Base-by-base conservation (phyloP, 2,329 filamentous ascomycete genomes). In the Orbilia ellipsospora region DNA sequence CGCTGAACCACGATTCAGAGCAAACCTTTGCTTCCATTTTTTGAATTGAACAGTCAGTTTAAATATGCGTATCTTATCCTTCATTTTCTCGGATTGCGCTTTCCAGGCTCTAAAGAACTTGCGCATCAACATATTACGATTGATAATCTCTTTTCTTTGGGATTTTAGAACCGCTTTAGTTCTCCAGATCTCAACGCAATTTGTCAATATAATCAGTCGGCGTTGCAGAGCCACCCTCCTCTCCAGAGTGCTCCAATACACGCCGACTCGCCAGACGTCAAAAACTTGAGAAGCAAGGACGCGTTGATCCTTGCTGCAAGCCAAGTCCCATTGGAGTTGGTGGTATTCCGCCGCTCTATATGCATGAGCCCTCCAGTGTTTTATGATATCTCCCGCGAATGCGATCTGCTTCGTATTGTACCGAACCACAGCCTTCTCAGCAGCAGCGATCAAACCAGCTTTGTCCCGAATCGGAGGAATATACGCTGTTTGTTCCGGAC, bases 91-190 rank as follows among this genome's bases (percentile, higher is more conserved):
- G 12, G 73, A 16, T 12, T 76, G 73, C 15, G 31, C 61, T 44
- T 70, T 45, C 73, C 73, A 76, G 2, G 73, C 73, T 26, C 60
- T 45, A 18, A 76, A 76, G 18, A 65, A 54, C 31, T 70, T 76
- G 31, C 66, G 64, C 73, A 70, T 76, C 54, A 76, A 56, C 61
- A 76, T 69, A 56, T 70, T 70, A 40, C 61, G 59, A 45, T 76
- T 57, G 18, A 76, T 62, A 12, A 23, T 66, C 12, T 63, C 65
- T 52, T 70, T 69, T n/a, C 59, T 54, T 40, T 65, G 52, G 12
- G 60, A 65, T 60, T 69, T 76, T 16, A 62, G 23, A 18, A 65
- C 36, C 4, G 73, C 66, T 28, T 76, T 76, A 13, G 36, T 28
- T 40, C 60, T 76, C 73, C 73, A 76, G 10, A 70, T 61, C 10